These are phyloP conservation scores for Apiotrichum siamense DNA, from an alignment of 1,284 basidiomycete genomes.

Conservation along the genomic window DNA sequence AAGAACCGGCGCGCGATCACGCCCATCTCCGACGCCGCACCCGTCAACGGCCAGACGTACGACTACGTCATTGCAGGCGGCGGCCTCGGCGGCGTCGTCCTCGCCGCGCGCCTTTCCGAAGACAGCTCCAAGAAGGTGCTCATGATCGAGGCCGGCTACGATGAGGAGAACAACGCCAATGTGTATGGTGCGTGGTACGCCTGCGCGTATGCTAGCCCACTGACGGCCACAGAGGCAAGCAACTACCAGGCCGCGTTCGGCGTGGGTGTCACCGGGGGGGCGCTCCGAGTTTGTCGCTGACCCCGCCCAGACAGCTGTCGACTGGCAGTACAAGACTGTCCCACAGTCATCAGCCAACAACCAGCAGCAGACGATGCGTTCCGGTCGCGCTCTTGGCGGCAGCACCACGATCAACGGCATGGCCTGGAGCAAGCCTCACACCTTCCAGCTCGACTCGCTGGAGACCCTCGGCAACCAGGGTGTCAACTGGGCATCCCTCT, in stretches of 20 bases:
- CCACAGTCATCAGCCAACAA: conserved; percentile 30
- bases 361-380: conserved; percentile 15
- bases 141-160: conserved; percentile 37
- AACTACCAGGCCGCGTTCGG: conserved; percentile 25
- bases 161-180: conserved; percentile 24
- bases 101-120: conserved; percentile 59
- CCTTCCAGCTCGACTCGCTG: conserved; percentile 36
- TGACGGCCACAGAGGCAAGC: conserved; percentile 18
- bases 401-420: conserved; percentile 45
- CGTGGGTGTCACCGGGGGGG: conserved; percentile 13
- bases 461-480: conserved; percentile 34
- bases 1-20: no score
- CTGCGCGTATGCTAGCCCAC: no score
- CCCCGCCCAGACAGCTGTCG: conserved; percentile 21
- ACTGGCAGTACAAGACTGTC: conserved; percentile 38
- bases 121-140: conserved; percentile 50
- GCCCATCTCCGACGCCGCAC: conserved; percentile 1
- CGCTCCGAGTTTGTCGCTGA: not conserved
- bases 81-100: conserved; percentile 58
- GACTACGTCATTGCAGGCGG: conserved; percentile 66
- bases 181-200: no score
- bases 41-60: conserved; percentile 46
- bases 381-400: conserved; percentile 36
- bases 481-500: conserved; percentile 34
- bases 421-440: conserved; percentile 41